A percentile compares a stretch with the other conserved stretches of the same genome.
Conservation (phyloP, 176 grass and related monocot species). For the Poa pratensis region DNA sequence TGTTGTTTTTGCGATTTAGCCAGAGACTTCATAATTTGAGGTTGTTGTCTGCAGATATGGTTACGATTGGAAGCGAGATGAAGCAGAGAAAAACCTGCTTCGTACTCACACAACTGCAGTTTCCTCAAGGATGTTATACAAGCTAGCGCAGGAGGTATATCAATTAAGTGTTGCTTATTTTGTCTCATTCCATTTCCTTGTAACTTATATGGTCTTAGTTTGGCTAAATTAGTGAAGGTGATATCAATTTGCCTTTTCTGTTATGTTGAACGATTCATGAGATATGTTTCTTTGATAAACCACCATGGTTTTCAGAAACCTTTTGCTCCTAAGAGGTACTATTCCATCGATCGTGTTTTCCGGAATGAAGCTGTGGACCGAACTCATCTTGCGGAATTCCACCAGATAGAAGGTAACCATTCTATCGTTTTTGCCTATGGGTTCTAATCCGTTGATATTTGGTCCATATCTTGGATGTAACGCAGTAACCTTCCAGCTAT, state of each 20-base stretch:
- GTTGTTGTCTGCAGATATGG: constrained; percentile 67
- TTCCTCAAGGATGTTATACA: constrained; percentile 94
- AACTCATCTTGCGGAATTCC: constrained; percentile 98
- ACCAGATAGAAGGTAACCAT: constrained; percentile 90
- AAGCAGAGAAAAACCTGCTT: constrained; percentile 95
- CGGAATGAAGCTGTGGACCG: constrained; percentile 96
- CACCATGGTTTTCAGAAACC: constrained; percentile 56
- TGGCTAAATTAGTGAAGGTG: constrained; percentile 18
- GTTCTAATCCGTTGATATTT: constrained; percentile 4
- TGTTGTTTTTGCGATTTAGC: constrained; percentile 20
- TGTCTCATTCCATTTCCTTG: neutral
- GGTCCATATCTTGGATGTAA: neutral
- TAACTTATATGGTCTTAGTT: constrained; percentile 1
- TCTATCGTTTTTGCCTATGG: constrained; percentile 25
- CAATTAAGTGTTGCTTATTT: constrained; percentile 17
- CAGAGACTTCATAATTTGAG: constrained; percentile 32
- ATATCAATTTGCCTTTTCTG: constrained; percentile 13
- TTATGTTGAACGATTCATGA: constrained; percentile 17
- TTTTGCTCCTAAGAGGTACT: constrained; percentile 93
- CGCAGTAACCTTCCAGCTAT: neutral
- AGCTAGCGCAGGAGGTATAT: constrained; percentile 85
- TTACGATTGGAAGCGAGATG: constrained; percentile 97
- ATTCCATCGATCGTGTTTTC: constrained; percentile 92
- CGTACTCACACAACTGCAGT: constrained; percentile 98
- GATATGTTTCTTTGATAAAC: constrained; percentile 21